Percentiles rank a stretch among this genome's conserved stretches.
Conservation (phyloP, 1,284 basidiomycete species). For the Cutaneotrichosporon cavernicola region DNA sequence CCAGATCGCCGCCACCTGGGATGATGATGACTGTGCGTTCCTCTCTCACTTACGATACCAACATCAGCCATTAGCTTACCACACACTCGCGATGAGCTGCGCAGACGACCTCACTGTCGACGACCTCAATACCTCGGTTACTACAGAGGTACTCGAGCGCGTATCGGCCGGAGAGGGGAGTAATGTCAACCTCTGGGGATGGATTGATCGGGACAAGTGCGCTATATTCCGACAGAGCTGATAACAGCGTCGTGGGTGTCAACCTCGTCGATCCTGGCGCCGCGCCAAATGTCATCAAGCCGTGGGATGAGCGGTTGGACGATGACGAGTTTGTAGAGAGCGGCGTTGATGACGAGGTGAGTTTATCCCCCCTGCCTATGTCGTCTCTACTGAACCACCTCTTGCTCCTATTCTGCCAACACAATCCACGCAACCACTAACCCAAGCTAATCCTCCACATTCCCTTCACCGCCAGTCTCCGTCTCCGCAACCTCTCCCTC, state of each 20-base stretch:
- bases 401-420: too few relatives aligned
- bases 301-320: slow-evolving; percentile 52
- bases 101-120: slow-evolving; percentile 52
- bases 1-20: neutral
- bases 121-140: slow-evolving; percentile 42
- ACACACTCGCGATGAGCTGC: slow-evolving; percentile 44
- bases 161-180: slow-evolving; percentile 50
- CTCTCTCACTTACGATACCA: neutral
- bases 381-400: too few relatives aligned
- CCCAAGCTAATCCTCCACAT: slow-evolving; percentile 51
- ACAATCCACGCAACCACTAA: slow-evolving; percentile 4
- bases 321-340: slow-evolving; percentile 47
- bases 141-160: slow-evolving; percentile 48
- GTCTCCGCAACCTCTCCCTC: slow-evolving; percentile 49
- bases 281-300: slow-evolving; percentile 52
- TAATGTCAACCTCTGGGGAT: slow-evolving; percentile 50
- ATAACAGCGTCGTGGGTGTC: slow-evolving; percentile 46
- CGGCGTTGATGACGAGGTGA: slow-evolving; percentile 53
- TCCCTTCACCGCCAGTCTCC: slow-evolving; percentile 50
- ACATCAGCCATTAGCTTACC: neutral
- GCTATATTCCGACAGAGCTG: slow-evolving; percentile 6
- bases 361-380: too few relatives aligned
- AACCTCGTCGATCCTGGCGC: slow-evolving; percentile 42
- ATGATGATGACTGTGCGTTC: slow-evolving; percentile 6
- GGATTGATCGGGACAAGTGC: slow-evolving; percentile 52